These are phyloP conservation scores for Suillus bovinus DNA, from an alignment of 768 basidiomycete genomes.

Conservation along the genomic window DNA sequence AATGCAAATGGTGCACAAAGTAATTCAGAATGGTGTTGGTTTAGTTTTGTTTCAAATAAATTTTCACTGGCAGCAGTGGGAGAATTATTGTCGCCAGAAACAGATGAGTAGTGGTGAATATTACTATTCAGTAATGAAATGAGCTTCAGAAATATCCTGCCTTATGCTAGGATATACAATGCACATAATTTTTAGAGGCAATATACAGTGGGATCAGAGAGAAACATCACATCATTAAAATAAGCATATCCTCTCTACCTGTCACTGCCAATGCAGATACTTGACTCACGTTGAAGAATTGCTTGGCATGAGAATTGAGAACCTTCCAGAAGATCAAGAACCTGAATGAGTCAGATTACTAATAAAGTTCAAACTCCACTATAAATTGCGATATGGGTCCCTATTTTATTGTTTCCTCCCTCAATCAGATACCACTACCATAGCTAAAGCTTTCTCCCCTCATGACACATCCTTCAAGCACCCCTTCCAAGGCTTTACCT, in stretches of 20 bases:
- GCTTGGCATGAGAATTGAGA: not conserved
- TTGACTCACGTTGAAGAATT: not conserved
- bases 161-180: not conserved
- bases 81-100: not conserved
- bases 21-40: too few species aligned
- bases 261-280: not conserved
- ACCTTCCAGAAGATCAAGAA: not conserved
- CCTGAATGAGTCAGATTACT: not conserved
- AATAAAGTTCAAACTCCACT: conserved; percentile 6
- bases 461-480: not conserved
- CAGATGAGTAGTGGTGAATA: not conserved
- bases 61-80: not conserved
- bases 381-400: not conserved
- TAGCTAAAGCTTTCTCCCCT: not conserved
- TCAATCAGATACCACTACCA: not conserved
- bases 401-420: not conserved
- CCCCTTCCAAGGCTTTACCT: not conserved
- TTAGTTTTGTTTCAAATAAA: too few species aligned
- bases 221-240: not conserved
- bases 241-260: not conserved
- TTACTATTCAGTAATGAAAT: not conserved
- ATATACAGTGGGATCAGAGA: not conserved
- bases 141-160: not conserved
- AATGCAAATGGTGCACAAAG: too few species aligned
- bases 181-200: not conserved